Conservation (phyloP, 306 rosid genomes). For the Betula pendula region DNA sequence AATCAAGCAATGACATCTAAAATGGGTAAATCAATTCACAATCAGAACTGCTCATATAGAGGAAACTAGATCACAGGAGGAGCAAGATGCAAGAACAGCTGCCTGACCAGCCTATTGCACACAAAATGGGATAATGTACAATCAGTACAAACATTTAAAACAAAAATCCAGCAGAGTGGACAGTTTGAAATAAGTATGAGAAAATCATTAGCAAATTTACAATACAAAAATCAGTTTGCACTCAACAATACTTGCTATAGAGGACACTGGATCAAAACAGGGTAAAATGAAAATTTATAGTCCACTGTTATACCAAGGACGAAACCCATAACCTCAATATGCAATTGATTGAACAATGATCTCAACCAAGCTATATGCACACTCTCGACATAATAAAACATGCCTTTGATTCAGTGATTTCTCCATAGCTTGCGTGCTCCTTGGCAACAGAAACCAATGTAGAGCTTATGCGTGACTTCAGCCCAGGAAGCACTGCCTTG, state of each 20-base stretch:
- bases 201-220: neutral
- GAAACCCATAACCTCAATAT: slow-evolving; percentile 8
- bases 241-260: neutral
- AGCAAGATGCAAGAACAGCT: neutral
- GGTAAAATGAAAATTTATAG: neutral
- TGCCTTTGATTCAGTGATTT: slow-evolving; percentile 91
- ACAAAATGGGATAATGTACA: neutral
- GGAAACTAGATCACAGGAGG: slow-evolving; percentile 3
- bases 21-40: neutral
- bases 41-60: neutral
- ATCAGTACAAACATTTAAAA: neutral
- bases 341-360: neutral
- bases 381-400: slow-evolving; percentile 10
- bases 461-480: slow-evolving; percentile 88
- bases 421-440: slow-evolving; percentile 96
- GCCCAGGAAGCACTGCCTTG: slow-evolving; percentile 80
- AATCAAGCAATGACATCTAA: neutral
- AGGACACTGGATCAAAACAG: neutral
- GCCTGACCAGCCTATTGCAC: neutral
- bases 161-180: neutral
- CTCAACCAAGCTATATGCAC: neutral
- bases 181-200: neutral
- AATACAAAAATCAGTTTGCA: neutral
- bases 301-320: neutral
- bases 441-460: slow-evolving; percentile 84